A percentile compares a stretch with the other conserved stretches of the same genome.
Conservation (phyloP, 78 protist species). For the Chrysochromulina parva region DNA sequence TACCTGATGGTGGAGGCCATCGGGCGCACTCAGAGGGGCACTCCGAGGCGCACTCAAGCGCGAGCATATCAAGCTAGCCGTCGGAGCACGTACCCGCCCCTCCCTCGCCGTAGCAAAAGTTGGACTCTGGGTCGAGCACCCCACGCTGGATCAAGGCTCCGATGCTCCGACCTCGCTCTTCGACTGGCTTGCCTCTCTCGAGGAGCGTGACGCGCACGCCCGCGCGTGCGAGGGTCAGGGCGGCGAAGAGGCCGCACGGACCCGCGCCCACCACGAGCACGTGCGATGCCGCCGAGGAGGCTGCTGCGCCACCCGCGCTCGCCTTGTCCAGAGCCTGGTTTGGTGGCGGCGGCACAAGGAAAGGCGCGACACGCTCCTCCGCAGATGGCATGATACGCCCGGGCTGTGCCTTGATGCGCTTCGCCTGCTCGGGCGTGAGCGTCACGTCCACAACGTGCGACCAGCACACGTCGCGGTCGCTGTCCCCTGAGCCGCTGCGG, state of each 20-base stretch:
- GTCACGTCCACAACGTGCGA: background rate
- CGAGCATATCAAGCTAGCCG: too few species aligned
- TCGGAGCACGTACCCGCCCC: background rate
- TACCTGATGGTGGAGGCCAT: too few species aligned
- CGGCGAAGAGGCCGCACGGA: conserved; percentile 26
- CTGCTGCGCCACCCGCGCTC: background rate
- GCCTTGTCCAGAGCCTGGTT: background rate
- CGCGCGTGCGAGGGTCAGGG: conserved; percentile 2
- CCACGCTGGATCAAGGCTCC: background rate
- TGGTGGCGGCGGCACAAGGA: too few species aligned
- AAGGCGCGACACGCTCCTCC: background rate
- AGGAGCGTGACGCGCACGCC: background rate
- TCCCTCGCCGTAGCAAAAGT: conserved; percentile 46
- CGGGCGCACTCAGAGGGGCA: too few species aligned
- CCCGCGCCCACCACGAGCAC: conserved; percentile 33
- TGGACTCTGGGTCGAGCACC: conserved; percentile 1
- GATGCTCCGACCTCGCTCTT: background rate
- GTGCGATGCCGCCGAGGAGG: background rate
- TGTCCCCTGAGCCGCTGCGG: background rate
- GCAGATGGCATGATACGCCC: background rate
- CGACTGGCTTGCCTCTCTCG: conserved; percentile 34
- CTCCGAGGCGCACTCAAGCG: too few species aligned
- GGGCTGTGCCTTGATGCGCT: background rate
- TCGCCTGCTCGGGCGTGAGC: background rate
- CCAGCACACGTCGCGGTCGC: background rate